Conservation (phyloP, 495 filamentous ascomycete genomes). For the Penicillium simplicissimum region DNA sequence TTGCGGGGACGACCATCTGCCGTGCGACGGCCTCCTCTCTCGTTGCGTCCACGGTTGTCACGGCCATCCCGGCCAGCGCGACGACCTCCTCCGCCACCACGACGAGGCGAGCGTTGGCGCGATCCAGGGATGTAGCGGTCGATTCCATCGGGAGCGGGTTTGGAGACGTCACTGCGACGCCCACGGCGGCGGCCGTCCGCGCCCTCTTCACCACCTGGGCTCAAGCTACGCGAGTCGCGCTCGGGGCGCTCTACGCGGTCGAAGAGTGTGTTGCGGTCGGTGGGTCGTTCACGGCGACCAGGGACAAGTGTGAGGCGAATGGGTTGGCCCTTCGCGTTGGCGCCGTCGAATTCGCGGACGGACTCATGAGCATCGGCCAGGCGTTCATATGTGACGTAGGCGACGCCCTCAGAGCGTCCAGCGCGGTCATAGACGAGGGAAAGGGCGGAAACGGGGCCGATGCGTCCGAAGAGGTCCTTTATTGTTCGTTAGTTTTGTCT, state of each 20-base stretch:
- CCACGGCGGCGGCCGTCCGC: constrained; percentile 41
- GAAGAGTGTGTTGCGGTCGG: constrained; percentile 56
- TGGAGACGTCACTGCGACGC: constrained; percentile 66
- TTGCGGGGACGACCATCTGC: constrained; percentile 70
- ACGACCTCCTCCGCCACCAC: constrained; percentile 41
- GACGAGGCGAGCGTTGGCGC: constrained; percentile 46
- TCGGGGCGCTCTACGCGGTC: constrained; percentile 65
- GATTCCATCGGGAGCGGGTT: constrained; percentile 67
- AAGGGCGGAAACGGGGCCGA: constrained; percentile 70
- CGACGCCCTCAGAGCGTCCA: constrained; percentile 84
- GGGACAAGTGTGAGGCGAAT: constrained; percentile 76
- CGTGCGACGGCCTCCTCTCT: constrained; percentile 39
- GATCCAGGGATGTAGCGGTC: constrained; percentile 82
- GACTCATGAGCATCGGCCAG: constrained; percentile 70
- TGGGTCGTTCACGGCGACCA: constrained; percentile 52
- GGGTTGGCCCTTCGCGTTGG: constrained; percentile 90
- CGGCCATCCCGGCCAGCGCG: constrained; percentile 41
- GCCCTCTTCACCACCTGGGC: constrained; percentile 36
- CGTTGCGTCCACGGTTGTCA: constrained; percentile 38
- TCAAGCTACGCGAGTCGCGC: constrained; percentile 43
- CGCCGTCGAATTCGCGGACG: constrained; percentile 80
- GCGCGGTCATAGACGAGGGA: constrained; percentile 84
- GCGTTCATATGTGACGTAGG: constrained; percentile 77
- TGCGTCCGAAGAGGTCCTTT: constrained; percentile 78
- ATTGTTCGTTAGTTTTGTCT: neutral